Base-by-base conservation (phyloP, 306 rosid species). In the Gleditsia sinensis region DNA sequence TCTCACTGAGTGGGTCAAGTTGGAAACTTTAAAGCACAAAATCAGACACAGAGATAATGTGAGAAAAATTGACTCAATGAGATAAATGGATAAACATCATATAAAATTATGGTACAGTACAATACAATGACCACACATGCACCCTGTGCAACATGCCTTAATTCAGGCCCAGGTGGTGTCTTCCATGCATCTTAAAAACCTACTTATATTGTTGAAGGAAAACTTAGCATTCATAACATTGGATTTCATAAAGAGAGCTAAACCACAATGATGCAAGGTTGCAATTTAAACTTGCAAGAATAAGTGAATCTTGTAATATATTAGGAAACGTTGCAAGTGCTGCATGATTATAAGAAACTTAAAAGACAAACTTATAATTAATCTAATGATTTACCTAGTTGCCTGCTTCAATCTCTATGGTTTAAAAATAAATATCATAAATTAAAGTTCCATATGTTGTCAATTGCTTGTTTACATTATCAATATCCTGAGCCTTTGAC, bases 401-500 rank as follows among this genome's bases (percentile, higher is more conserved):
- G 1, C 55, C 55, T 2, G 46, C 37, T 40, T 28, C 46, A 53
- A 28, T 53, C 40, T 43, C 59, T 30, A 5, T 50, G 53, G 71
- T 63, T 49, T 51, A 13, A 19, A 46, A 34, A 53, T 75, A 73
- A 13, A 51, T 11, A 21, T 56, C 13, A 51, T 51, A 7, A 19
- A 5, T n/a, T 21, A 51, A 13, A 51, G 57, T 8, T 51, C 28
- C 13, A 51, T 51, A 51, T n/a, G n/a, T n/a, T n/a, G n/a, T n/a
- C n/a, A n/a, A n/a, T n/a, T n/a, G n/a, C n/a, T n/a, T n/a, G n/a
- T 33, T 61, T 58, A 59, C 54, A 77, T 46, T 24, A 33, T 69
- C 34, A 58, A 11, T 53, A 68, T 9, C 60, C 43, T 39, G 19
- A 68, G 19, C 17, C 45, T 39, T 49, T 39, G 68, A 33, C 64